phyloP scores from a whole-genome alignment of 2,329 filamentous ascomycete genomes.

The Exophiala viscosa region DNA sequence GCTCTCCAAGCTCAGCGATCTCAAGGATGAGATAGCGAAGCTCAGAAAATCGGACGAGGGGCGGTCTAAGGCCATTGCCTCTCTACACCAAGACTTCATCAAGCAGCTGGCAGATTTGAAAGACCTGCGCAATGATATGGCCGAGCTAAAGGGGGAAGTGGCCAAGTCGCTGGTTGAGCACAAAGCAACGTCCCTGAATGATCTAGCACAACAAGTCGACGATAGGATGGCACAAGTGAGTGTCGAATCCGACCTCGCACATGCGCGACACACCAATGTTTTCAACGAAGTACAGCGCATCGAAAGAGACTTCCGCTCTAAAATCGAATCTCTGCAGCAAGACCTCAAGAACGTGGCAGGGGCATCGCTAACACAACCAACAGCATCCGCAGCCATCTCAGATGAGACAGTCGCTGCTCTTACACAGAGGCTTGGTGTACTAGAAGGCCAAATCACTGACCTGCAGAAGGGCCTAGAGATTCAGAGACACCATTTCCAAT shows the following conservation, averaged over 20 bases:
- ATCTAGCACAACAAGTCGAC: neutral
- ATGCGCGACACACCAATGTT: too few species aligned
- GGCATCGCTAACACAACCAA: neutral
- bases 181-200: neutral
- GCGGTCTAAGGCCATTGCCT: neutral
- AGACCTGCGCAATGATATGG: neutral
- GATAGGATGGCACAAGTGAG: neutral
- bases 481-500: slow-evolving; percentile 5
- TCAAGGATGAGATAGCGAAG: neutral
- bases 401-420: neutral
- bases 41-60: neutral
- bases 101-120: neutral
- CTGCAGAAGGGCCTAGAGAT: slow-evolving; percentile 4
- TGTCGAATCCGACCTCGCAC: neutral
- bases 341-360: neutral
- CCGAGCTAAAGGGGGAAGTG: neutral
- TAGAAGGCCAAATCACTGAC: neutral
- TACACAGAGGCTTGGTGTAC: neutral
- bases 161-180: neutral
- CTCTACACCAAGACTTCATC: neutral
- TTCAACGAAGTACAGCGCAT: neutral
- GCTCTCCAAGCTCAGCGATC: neutral
- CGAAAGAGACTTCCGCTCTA: neutral
- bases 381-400: neutral
- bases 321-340: neutral